A percentile compares a stretch with the other conserved stretches of the same genome.
phyloP scores from a whole-genome alignment of 2,329 filamentous ascomycete genomes.

The Pseudocercospora fijiensis region DNA sequence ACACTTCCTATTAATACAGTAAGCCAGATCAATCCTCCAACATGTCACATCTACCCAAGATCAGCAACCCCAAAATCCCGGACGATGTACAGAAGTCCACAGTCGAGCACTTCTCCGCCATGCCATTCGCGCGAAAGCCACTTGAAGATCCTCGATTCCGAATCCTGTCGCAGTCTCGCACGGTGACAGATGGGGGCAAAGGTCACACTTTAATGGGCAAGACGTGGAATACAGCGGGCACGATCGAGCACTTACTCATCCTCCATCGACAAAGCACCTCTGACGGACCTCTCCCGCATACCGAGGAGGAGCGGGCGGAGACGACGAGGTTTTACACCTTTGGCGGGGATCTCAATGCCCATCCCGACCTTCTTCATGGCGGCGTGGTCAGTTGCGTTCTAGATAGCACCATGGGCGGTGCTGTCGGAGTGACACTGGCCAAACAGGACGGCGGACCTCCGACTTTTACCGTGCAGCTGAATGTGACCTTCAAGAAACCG shows the following conservation, averaged over 20 bases:
- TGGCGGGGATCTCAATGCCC: conserved; percentile 26
- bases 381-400: conserved; percentile 26
- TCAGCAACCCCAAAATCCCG: neutral
- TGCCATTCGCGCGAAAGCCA: conserved; percentile 16
- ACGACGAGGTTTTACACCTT: conserved; percentile 26
- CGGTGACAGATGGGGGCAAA: conserved; percentile 21
- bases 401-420: conserved; percentile 23
- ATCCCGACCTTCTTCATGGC: conserved; percentile 26
- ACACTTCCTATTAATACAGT: too few species aligned
- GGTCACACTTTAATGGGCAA: conserved; percentile 29
- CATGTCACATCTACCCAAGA: neutral
- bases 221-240: conserved; percentile 27
- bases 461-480: conserved; percentile 28
- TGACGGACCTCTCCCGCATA: conserved; percentile 6
- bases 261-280: conserved; percentile 16
- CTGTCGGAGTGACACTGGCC: conserved; percentile 19
- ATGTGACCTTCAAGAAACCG: conserved; percentile 26
- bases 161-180: conserved; percentile 22
- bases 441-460: conserved; percentile 11
- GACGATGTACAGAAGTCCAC: conserved; percentile 17
- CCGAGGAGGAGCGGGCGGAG: conserved; percentile 20
- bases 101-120: conserved; percentile 25
- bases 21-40: neutral
- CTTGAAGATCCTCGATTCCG: conserved; percentile 20
- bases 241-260: conserved; percentile 21